Base-by-base conservation (phyloP, 768 basidiomycete species). In the Boletus bicolor region DNA sequence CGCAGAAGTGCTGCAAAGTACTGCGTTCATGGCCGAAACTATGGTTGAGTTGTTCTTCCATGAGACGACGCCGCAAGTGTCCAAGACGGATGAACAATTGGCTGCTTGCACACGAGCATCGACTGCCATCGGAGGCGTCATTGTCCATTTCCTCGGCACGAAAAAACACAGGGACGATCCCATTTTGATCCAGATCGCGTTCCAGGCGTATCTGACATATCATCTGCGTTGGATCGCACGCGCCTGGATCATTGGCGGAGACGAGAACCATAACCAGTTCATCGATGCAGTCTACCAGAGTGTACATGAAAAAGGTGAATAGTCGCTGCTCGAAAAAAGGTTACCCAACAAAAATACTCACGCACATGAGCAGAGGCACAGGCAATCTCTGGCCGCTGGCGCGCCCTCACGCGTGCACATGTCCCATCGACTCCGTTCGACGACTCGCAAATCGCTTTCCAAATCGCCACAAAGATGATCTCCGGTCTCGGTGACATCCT, bases 1-100 rank as follows among this genome's bases (percentile, higher is more conserved):
- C 48, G 65, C 76, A 7, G 76, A 76, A 55, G 77, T 82, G 32
- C 73, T 74, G 34, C 79, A 83, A 60, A 75, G 74, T 15, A 77
- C 80, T 2, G 77, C 78, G 0, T 73, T 70, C 53, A 73, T 82
- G 53, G 75, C 80, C 1, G 81, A 82, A 53, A 62, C 74, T 35
- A 72, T 82, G 53, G 73, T 78, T 2, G 80, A 81, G 45, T 48
- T 72, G 1, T 76, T 77, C 65, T 67, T 63, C 9, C 66, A 69
- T 14, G 68, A 64, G 37, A 24, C 32, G 12, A 36, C 38, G 28
- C 38, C 26, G 1, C 58, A 42, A 48, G 58, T 34, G 1, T 53
- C 55, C 46, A 62, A 58, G 49, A 55, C 59, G 1, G 56, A 60
- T 11, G 66, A 65, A n/a, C 69, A 71, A 43, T 32, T 61, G 5